Base-by-base conservation (phyloP, 306 rosid species). In the Quercus robur region DNA sequence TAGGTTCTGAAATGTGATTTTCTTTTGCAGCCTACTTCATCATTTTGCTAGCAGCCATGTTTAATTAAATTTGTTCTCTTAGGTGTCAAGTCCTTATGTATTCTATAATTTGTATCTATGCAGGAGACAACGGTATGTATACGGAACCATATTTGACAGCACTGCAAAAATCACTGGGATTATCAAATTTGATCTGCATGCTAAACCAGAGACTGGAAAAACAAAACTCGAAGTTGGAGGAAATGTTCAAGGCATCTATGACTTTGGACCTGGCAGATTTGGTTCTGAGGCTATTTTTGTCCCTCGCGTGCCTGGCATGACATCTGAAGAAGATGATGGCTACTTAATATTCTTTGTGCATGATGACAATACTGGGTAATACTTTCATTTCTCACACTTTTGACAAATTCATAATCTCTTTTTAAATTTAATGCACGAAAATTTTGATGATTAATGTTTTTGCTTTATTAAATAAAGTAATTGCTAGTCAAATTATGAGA, bases 291-390 rank as follows among this genome's bases (percentile, higher is more conserved):
- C 97, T 77, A 18, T 93, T 76, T 95, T 82, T 88, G 95, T 93
- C 62, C 99, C 97, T 1, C 86, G 89, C 8, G 78, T 85, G 52
- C 92, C 95, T 12, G 97, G 94, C 49, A 80, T 76, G 5, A 44
- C 86, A 64, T 87, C 98, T 17, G 90, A 86, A 87, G 98, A 95
- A 91, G 99, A 95, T 75, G 97, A 93, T 82, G 99, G 99, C 81
- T 93, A 89, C 89, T 85, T 93, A 75, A 90, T 95, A 73, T 81
- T 86, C 78, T 95, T 91, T 75, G 96, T 88, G 14, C 97, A 95
- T 19, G 94, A 91, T 14, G 99, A 95, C 86, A 91, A 83, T 55
- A 78, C 87, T 0, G 88, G 97, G 98, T 95, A 90, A 19, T 38
- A 41, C 70, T 71, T 76, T 71, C 74, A 26, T 77, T 76, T 75